Evolutionary conservation across 2,329 filamentous ascomycete species (phyloP), one percentile per base, ranked within the genome.

Genomic region (Scolecobasidium constrictum): DNA sequence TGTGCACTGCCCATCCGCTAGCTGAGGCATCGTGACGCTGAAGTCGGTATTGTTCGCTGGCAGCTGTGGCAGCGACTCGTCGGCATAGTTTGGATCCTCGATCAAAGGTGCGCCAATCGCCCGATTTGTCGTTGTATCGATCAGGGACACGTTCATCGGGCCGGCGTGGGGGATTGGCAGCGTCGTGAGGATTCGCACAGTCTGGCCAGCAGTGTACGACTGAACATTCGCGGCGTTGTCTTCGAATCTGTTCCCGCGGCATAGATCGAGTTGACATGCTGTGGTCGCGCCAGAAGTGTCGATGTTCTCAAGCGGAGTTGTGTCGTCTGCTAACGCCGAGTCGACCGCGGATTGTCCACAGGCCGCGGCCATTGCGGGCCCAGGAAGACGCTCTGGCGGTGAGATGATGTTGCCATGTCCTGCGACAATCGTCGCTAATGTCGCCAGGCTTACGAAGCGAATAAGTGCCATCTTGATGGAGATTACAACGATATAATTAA

Each of bases 111-210:
- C 45, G 21, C 72, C 74, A 18, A 80, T 64, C 46, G 74, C 57
- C 19, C 54, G 62, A 60, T 77, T 71, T 48, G 65, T 67, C 22
- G 63, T 60, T 11, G 68, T 71, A 51, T 73, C 65, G 50, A 81
- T 66, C 40, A 80, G 66, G 19, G 71, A 75, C 35, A 80, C 72
- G 56, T 79, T 79, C 52, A 72, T 72, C 12, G 58, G 56, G 45
- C 73, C 73, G 12, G 66, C 68, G 60, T 77, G 73, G 17, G 71
- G 72, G 33, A 69, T 70, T 28, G 59, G 60, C 52, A 73, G 65
- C 47, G 68, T 60, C 49, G 71, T 64, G 31, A 50, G 59, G 49
- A 73, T 61, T 31, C 57, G 50, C 23, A 75, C 59, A 22, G 55
- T 57, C 55, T 73, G 58, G 46, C 71, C 71, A 13, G 66, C 55